phyloP scores from a whole-genome alignment of 2,329 filamentous ascomycete genomes.

The Trichoderma sp. region DNA sequence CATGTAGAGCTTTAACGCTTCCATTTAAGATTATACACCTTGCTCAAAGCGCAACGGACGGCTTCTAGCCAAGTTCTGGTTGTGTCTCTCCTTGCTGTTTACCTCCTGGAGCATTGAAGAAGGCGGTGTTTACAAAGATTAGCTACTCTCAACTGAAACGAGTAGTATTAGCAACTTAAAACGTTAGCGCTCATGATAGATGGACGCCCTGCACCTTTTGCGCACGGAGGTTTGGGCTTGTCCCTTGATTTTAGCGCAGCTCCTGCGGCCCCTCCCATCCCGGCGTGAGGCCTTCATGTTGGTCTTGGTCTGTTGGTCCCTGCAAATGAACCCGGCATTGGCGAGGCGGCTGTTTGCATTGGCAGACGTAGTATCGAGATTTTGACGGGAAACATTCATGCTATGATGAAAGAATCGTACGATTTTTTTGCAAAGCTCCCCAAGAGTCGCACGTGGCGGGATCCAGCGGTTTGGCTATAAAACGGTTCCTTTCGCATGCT shows the following conservation, averaged over 20 bases:
- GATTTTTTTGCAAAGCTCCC: constrained; percentile 3
- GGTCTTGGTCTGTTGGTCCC: not conserved
- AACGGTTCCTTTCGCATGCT: not conserved
- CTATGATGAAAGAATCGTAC: constrained; percentile 20
- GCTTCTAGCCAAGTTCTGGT: not conserved
- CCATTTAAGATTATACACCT: not conserved
- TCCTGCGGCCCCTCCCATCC: constrained; percentile 3
- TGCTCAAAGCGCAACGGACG: too few relatives aligned
- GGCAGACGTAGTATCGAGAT: constrained; percentile 3
- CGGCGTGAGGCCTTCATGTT: not conserved
- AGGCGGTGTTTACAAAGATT: not conserved
- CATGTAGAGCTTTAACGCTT: not conserved
- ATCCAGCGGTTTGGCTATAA: constrained; percentile 12
- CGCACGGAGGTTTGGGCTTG: not conserved
- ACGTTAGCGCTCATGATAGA: constrained; percentile 12
- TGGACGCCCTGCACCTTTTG: not conserved
- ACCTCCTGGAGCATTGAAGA: not conserved
- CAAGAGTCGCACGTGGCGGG: constrained; percentile 2
- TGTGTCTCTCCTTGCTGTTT: not conserved
- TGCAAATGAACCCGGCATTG: not conserved
- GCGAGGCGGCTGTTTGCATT: constrained; percentile 2
- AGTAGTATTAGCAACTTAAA: not conserved
- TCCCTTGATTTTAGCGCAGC: not conserved
- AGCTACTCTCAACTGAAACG: constrained; percentile 7
- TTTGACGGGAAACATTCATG: constrained; percentile 12